These are phyloP conservation scores for Diaporthe destruens DNA, from an alignment of 2,329 filamentous ascomycete genomes.

Conservation along the genomic window DNA sequence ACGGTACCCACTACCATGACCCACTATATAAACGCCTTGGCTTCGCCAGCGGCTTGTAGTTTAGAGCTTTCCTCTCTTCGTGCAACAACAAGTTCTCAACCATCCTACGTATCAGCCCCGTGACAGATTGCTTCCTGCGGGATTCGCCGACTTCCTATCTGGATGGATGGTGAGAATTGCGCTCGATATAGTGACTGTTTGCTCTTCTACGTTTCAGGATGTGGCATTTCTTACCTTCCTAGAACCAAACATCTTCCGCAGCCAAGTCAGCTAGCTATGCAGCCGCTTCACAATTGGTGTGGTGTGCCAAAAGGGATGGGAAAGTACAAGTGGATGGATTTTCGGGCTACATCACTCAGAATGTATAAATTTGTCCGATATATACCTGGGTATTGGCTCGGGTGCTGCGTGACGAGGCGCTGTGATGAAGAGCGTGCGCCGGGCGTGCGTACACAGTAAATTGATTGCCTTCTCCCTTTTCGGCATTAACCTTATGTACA, in stretches of 20 bases:
- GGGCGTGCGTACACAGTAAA: neutral
- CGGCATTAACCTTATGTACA: neutral
- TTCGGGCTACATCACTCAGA: neutral
- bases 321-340: neutral
- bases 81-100: no score
- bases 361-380: neutral
- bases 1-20: no score
- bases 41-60: no score
- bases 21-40: no score
- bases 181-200: neutral
- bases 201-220: neutral
- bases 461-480: neutral
- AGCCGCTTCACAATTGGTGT: slow-evolving; percentile 4
- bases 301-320: neutral
- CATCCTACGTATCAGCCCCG: no score
- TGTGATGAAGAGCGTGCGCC: neutral
- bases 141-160: slow-evolving; percentile 16
- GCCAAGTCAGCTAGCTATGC: slow-evolving; percentile 29
- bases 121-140: neutral
- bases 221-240: slow-evolving; percentile 14
- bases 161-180: no score
- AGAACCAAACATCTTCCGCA: slow-evolving; percentile 6
- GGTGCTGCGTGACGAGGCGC: neutral
- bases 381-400: slow-evolving; percentile 6
- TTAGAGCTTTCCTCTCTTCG: no score